These are phyloP conservation scores for Aspergillus coremiiformis DNA, from an alignment of 495 filamentous ascomycete species.

Conservation along the genomic window DNA sequence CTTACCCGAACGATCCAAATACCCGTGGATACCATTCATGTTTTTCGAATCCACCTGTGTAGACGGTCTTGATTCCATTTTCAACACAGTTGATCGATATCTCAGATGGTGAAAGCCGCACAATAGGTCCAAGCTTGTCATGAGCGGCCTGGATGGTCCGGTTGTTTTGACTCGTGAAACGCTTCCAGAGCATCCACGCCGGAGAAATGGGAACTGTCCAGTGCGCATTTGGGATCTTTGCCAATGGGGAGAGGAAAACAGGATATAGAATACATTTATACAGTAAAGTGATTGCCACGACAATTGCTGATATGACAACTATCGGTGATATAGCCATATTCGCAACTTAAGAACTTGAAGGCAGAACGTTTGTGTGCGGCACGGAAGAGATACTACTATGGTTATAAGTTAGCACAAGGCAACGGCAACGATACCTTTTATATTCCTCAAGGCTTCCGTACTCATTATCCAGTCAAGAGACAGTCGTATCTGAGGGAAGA, in stretches of 20 bases:
- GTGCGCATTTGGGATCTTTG: slow-evolving; percentile 63
- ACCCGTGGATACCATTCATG: slow-evolving; percentile 61
- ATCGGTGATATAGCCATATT: slow-evolving; percentile 27
- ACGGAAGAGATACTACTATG: no score
- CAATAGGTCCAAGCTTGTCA: slow-evolving; percentile 43
- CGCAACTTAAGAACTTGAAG: neutral
- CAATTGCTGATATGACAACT: slow-evolving; percentile 7
- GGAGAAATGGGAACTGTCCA: slow-evolving; percentile 57
- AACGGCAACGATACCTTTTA: neutral
- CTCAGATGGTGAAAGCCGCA: slow-evolving; percentile 50
- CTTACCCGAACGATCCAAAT: slow-evolving; percentile 41
- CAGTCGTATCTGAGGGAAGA: neutral
- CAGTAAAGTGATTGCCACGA: slow-evolving; percentile 20
- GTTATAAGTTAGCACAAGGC: neutral
- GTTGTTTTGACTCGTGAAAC: slow-evolving; percentile 53
- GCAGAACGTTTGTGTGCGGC: no score
- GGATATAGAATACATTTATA: slow-evolving; percentile 59
- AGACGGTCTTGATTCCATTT: slow-evolving; percentile 57
- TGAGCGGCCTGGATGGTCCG: slow-evolving; percentile 52
- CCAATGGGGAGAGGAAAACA: slow-evolving; percentile 56
- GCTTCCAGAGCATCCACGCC: slow-evolving; percentile 59
- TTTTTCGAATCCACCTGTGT: slow-evolving; percentile 71
- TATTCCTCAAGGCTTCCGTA: neutral
- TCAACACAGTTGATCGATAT: slow-evolving; percentile 57
- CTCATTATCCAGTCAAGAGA: neutral